phyloP scores from a whole-genome alignment of 179 eudicot species.

The Monotropa hypopitys region DNA sequence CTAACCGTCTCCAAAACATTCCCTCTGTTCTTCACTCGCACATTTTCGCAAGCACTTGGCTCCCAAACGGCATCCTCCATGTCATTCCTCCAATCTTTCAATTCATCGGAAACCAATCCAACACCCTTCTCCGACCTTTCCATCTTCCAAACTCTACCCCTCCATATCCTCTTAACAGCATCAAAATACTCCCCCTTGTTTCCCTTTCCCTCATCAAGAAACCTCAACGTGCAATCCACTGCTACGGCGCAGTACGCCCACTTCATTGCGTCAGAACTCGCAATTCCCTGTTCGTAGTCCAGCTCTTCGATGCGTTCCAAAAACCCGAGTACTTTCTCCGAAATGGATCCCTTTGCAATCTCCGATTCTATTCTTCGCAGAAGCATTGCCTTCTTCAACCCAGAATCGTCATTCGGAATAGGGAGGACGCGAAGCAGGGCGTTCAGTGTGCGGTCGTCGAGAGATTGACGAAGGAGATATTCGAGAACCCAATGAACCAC shows the following conservation, averaged over 20 bases:
- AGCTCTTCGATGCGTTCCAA: conserved; percentile 41
- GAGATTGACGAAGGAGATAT: conserved; percentile 35
- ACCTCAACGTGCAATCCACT: conserved; percentile 47
- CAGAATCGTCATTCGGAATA: conserved; percentile 17
- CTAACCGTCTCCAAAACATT: conserved; percentile 39
- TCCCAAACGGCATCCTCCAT: conserved; percentile 52
- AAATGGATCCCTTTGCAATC: conserved; percentile 12
- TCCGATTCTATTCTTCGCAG: conserved; percentile 38
- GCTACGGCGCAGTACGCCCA: conserved; percentile 50
- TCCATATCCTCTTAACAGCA: conserved; percentile 51
- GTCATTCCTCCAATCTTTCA: conserved; percentile 32
- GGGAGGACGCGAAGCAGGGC: conserved; percentile 30
- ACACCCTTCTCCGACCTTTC: conserved; percentile 12
- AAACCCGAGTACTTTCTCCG: conserved; percentile 32
- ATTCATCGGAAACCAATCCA: conserved; percentile 38
- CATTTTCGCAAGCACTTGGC: conserved; percentile 15
- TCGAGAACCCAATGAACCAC: conserved; percentile 44
- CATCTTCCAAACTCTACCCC: conserved; percentile 31
- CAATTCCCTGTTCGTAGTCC: conserved; percentile 17
- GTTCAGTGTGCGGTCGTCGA: conserved; percentile 28
- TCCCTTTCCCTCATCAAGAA: conserved; percentile 18
- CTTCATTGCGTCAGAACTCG: conserved; percentile 27
- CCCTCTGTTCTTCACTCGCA: conserved; percentile 29
- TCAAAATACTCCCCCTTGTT: conserved; percentile 28
- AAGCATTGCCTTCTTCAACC: conserved; percentile 30